Base-by-base conservation (phyloP, 2,329 filamentous ascomycete species). In the Alternaria metachromatica region DNA sequence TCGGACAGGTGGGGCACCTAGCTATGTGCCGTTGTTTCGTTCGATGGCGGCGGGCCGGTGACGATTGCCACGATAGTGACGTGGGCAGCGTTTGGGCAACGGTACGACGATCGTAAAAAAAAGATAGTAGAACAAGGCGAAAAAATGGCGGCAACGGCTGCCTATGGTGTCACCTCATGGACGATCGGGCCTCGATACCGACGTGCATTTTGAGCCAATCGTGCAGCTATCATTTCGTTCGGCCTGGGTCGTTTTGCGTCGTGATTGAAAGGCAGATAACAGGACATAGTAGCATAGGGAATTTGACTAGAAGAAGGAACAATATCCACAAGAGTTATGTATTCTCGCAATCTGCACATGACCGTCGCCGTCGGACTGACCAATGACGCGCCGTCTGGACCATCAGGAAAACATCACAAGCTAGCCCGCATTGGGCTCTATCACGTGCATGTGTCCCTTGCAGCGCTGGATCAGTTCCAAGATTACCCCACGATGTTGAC, bases 1-100 rank as follows among this genome's bases (percentile, higher is more conserved):
- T 51, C 20, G 58, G 23, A 28, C 43, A 58, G 56, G 55, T 65
- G 62, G 65, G 62, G 62, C 66, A 8, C 49, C 49, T 37, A 53
- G 49, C 49, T 26, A 57, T 60, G 51, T 58, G 63, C 46, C 58
- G 54, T 43, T 56, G 61, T 64, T 63, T 58, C 64, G 59, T 55
- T 62, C 43, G 44, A 58, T 51, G 46, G 64, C 64, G 46, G 64
- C 64, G 66, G 60, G 63, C 53, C 63, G 28, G 61, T 58, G 61
- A 64, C 63, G 51, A 63, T 59, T 50, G 26, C 53, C 51, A 62
- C 58, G 58, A 64, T 63, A 62, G 61, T 70, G 67, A 69, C 67
- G 67, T 67, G 61, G 48, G 46, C 45, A 58, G 44, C 55, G 23
- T 60, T 50, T 58, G 50, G 25, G 44, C 56, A 44, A 56, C 44